A percentile compares a stretch with the other conserved stretches of the same genome.
Conservation (phyloP, 352 stramenopile genomes). For the Globisporangium parvum region DNA sequence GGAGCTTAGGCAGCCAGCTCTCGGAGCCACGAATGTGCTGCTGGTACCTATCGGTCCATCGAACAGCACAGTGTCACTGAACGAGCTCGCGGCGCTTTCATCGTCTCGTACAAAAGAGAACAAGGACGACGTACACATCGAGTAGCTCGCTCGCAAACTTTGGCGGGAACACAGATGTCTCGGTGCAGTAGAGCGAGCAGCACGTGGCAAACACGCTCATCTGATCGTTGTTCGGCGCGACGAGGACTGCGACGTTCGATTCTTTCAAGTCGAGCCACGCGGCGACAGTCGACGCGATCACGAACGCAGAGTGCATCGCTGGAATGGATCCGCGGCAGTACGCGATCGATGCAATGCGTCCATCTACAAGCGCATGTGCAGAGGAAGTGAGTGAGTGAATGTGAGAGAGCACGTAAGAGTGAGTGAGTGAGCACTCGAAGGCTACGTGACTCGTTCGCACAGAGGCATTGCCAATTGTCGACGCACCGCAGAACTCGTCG, state of each 20-base stretch:
- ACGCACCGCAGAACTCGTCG: slow-evolving; percentile 82
- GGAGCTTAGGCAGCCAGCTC: slow-evolving; percentile 67
- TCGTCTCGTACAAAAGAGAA: too few species aligned
- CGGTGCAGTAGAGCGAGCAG: slow-evolving; percentile 74
- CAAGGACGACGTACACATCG: slow-evolving; percentile 38
- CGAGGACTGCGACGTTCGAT: slow-evolving; percentile 69
- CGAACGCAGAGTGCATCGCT: slow-evolving; percentile 82
- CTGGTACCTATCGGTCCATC: slow-evolving; percentile 22
- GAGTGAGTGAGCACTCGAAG: too few species aligned
- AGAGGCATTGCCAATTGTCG: background rate
- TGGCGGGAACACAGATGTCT: slow-evolving; percentile 54
- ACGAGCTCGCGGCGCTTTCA: too few species aligned
- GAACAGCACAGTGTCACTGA: background rate
- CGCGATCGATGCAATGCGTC: slow-evolving; percentile 73
- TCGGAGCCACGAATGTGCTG: slow-evolving; percentile 71
- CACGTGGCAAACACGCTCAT: slow-evolving; percentile 87
- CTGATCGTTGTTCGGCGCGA: slow-evolving; percentile 83
- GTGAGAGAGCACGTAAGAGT: background rate
- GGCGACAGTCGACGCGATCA: slow-evolving; percentile 74
- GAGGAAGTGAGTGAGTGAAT: background rate
- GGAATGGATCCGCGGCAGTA: slow-evolving; percentile 65
- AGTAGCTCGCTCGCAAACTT: slow-evolving; percentile 71
- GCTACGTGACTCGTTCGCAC: background rate
- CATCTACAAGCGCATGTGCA: slow-evolving; percentile 29
- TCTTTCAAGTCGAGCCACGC: slow-evolving; percentile 78